Base-by-base conservation (phyloP, 2,329 filamentous ascomycete genomes). In the Phaeosphaeriaceae sp. region DNA sequence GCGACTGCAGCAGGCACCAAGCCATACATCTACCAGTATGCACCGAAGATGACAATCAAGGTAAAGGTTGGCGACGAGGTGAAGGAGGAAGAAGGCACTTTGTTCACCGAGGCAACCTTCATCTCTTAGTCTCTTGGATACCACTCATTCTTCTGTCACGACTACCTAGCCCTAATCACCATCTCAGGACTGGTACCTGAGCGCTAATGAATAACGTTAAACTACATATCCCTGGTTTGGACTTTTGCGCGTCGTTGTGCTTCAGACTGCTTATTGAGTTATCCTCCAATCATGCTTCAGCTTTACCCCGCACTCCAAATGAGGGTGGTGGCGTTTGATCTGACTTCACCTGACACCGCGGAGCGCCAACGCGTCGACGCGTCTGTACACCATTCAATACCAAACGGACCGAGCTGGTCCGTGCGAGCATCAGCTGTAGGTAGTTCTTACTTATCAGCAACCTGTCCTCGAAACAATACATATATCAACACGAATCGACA, bases 11-110 rank as follows among this genome's bases (percentile, higher is more conserved):
- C 90, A 3, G 95, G 95, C 63, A 97, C 95, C 26, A 95, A 93
- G 83, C 95, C 95, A 5, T 99, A 97, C 79, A 98, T 99, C 71
- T 99, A 97, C 81, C 95, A 97, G 91, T 98, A 89, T 79, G 85
- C 84, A 19, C 90, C 91, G 58, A 87, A 87, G 71, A 84, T 92
- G 57, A 87, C 86, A 17, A 81, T 99, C 68, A 94, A 95, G 84
- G 73, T 99, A 69, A 95, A 94, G 80, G 85, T 94, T 64, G 93
- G 91, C 50, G 93, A 93, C 58, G 85, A 92, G 70, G 91, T 94
- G 71, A 86, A 89, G 61, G 83, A 85, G 19, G 94, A 98, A 78
- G 83, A 93, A 73, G 95, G 95, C 49, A 83, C 81, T 49, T 80
- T 97, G 55, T 97, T 96, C 80, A 88, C 87, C 57, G 95, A 99